Percentiles rank a stretch among this genome's conserved stretches.
phyloP scores from a whole-genome alignment of 2,329 filamentous ascomycete genomes.

The Ascochyta viciae-villosae region DNA sequence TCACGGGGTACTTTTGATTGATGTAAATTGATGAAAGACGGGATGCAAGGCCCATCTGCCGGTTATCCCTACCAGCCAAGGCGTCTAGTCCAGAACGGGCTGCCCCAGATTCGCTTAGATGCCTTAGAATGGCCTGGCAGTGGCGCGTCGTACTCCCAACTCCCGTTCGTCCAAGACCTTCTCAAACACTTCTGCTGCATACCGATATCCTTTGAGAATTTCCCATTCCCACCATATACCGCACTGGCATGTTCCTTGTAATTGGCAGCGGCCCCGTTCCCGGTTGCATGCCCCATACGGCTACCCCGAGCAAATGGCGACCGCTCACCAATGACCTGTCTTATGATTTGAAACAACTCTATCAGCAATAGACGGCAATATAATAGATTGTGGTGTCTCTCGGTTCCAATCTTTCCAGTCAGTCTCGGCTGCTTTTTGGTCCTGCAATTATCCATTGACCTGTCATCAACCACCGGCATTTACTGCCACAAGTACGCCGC shows the following conservation, averaged over 20 bases:
- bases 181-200: slow-evolving; percentile 29
- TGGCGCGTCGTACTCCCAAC: slow-evolving; percentile 8
- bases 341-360: slow-evolving; percentile 33
- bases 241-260: slow-evolving; percentile 14
- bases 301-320: slow-evolving; percentile 28
- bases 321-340: slow-evolving; percentile 26
- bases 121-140: slow-evolving; percentile 22
- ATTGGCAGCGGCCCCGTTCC: slow-evolving; percentile 8
- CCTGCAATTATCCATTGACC: slow-evolving; percentile 31
- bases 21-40: slow-evolving; percentile 48
- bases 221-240: slow-evolving; percentile 9
- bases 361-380: slow-evolving; percentile 34
- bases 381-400: slow-evolving; percentile 41
- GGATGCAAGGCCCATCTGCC: slow-evolving; percentile 40
- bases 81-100: slow-evolving; percentile 19
- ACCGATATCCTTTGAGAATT: slow-evolving; percentile 30
- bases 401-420: slow-evolving; percentile 18
- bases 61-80: slow-evolving; percentile 23
- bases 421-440: slow-evolving; percentile 18
- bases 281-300: slow-evolving; percentile 26
- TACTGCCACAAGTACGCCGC: slow-evolving; percentile 17
- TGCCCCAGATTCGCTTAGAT: slow-evolving; percentile 35
- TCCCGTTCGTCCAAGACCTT: slow-evolving; percentile 25
- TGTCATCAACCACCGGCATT: slow-evolving; percentile 41
- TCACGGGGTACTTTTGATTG: slow-evolving; percentile 37